These are phyloP conservation scores for Penicillium sp. DNA, from an alignment of 2,329 filamentous ascomycete genomes.

Conservation along the genomic window DNA sequence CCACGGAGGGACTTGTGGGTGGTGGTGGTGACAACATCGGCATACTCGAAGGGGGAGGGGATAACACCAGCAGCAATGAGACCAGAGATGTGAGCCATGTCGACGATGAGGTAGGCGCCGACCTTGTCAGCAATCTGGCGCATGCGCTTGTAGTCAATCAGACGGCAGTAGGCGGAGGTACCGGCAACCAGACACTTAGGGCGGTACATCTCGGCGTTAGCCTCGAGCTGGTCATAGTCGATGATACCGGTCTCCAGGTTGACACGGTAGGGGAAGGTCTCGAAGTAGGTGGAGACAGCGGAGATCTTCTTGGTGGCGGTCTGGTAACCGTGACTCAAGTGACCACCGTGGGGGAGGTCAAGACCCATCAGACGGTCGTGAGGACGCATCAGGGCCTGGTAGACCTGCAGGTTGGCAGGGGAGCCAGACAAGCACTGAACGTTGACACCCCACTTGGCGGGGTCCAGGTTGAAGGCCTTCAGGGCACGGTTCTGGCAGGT, in stretches of 20 bases:
- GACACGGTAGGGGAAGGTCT: slow-evolving; percentile 92
- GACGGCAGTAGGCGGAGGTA: slow-evolving; percentile 91
- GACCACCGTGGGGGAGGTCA: slow-evolving; percentile 93
- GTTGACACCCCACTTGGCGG: slow-evolving; percentile 96
- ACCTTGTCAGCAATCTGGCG: slow-evolving; percentile 88
- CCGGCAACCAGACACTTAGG: slow-evolving; percentile 96
- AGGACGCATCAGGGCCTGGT: slow-evolving; percentile 89
- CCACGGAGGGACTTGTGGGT: slow-evolving; percentile 97
- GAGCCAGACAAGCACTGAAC: slow-evolving; percentile 92
- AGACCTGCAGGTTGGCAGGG: slow-evolving; percentile 96
- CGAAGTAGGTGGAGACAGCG: slow-evolving; percentile 98
- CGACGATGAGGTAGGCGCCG: slow-evolving; percentile 88
- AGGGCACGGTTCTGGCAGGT: slow-evolving; percentile 95
- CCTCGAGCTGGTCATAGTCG: slow-evolving; percentile 90
- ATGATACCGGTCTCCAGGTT: slow-evolving; percentile 90
- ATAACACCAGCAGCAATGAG: slow-evolving; percentile 90
- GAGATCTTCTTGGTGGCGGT: slow-evolving; percentile 93
- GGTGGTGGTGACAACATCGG: slow-evolving; percentile 96
- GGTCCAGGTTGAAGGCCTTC: slow-evolving; percentile 83
- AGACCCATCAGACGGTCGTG: slow-evolving; percentile 97
- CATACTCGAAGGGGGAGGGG: slow-evolving; percentile 83
- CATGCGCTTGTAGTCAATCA: slow-evolving; percentile 94
- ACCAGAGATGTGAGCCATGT: slow-evolving; percentile 98
- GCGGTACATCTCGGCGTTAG: slow-evolving; percentile 84
- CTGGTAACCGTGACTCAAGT: slow-evolving; percentile 96